These are phyloP conservation scores for Diaporthe ilicicola DNA, from an alignment of 2,329 filamentous ascomycete genomes.

Conservation along the genomic window DNA sequence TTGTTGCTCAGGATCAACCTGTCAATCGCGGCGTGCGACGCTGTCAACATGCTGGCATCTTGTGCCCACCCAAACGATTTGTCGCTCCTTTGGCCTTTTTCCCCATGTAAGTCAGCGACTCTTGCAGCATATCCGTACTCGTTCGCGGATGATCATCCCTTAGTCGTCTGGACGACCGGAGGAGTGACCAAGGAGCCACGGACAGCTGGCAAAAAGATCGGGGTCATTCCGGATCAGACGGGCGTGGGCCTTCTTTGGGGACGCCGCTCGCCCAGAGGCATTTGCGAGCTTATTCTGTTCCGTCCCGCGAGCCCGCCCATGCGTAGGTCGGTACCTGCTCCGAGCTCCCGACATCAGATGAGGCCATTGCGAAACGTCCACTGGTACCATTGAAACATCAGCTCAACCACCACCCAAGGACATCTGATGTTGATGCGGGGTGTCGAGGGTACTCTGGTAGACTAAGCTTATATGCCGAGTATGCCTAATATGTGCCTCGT, in stretches of 20 bases:
- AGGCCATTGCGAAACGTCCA: slow-evolving; percentile 31
- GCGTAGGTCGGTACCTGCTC: neutral
- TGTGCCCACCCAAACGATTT: too few relatives aligned
- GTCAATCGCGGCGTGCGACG: neutral
- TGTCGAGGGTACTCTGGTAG: neutral
- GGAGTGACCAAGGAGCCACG: neutral
- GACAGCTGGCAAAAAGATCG: too few relatives aligned
- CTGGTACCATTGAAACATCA: slow-evolving; percentile 17
- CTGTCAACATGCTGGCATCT: neutral
- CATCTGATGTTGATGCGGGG: neutral
- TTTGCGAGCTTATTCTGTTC: neutral
- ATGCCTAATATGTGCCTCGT: neutral
- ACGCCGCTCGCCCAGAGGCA: neutral
- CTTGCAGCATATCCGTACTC: neutral
- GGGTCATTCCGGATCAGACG: neutral
- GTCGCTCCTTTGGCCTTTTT: neutral
- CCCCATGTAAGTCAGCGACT: too few relatives aligned
- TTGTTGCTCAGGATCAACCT: neutral
- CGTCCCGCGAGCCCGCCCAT: neutral
- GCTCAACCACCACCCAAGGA: neutral
- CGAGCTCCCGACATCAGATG: slow-evolving; percentile 28
- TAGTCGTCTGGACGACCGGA: neutral
- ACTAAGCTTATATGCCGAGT: neutral
- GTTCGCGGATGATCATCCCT: neutral
- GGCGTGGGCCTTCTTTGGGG: neutral